phyloP scores from a whole-genome alignment of 2,329 filamentous ascomycete genomes.

The Leptographium procerum region DNA sequence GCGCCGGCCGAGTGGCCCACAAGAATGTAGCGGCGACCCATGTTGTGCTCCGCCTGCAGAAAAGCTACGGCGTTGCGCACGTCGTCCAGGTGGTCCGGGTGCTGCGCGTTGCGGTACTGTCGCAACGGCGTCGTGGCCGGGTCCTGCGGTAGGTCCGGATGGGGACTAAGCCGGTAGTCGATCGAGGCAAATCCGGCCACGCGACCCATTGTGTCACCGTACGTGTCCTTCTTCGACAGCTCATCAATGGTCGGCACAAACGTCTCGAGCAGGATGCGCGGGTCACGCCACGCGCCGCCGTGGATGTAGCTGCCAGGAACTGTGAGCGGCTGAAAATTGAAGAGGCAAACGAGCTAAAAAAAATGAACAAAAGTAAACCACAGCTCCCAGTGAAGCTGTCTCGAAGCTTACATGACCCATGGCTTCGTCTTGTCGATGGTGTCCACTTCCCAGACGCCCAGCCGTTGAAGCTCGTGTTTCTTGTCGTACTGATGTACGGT shows the following conservation, averaged over 20 bases:
- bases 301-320: not conserved
- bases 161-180: not conserved
- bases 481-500: not conserved
- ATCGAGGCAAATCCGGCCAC: not conserved
- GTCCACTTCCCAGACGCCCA: conserved; percentile 3
- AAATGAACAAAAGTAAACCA: too few species aligned
- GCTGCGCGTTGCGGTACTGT: not conserved
- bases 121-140: not conserved
- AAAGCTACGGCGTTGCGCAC: not conserved
- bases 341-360: too few species aligned
- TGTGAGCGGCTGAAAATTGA: not conserved
- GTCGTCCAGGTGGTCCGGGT: conserved; percentile 1
- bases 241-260: not conserved
- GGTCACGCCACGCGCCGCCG: conserved; percentile 1
- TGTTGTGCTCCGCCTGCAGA: not conserved
- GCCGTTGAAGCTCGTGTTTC: not conserved
- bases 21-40: not conserved
- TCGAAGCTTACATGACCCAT: not conserved
- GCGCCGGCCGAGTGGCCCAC: not conserved
- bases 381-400: too few species aligned
- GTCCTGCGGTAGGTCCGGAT: not conserved
- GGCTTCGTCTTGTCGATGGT: not conserved
- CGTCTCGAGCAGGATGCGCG: not conserved
- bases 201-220: not conserved
- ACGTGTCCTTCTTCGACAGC: not conserved